Evolutionary conservation across 2,329 filamentous ascomycete genomes (phyloP).

Genomic region (Claviceps citrina): DNA sequence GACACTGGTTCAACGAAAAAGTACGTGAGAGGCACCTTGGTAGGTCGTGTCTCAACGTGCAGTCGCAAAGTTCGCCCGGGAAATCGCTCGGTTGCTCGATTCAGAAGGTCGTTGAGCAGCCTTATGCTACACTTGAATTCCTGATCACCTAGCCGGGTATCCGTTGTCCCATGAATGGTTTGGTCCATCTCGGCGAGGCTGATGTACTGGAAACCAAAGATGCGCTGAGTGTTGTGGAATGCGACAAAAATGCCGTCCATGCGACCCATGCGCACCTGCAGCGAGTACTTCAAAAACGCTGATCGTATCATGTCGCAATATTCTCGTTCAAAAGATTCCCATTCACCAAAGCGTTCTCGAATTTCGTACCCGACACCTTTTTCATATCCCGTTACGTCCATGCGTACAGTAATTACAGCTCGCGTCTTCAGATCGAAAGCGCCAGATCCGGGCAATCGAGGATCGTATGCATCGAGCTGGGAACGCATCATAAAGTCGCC

Average conservation of each 20-base stretch:
- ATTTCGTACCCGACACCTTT: conserved; percentile 80
- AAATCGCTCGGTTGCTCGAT: conserved; percentile 59
- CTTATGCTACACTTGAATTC: conserved; percentile 75
- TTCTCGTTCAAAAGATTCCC: conserved; percentile 86
- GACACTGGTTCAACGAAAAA: conserved; percentile 78
- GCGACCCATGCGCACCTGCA: conserved; percentile 89
- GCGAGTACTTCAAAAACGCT: conserved; percentile 88
- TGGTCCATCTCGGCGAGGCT: conserved; percentile 73
- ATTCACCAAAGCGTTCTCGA: conserved; percentile 56
- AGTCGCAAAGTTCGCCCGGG: conserved; percentile 64
- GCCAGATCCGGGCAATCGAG: conserved; percentile 71
- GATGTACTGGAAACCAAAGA: conserved; percentile 96
- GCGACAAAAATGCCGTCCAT: conserved; percentile 99
- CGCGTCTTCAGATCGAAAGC: conserved; percentile 96
- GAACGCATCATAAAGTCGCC: conserved; percentile 89
- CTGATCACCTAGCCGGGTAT: conserved; percentile 54
- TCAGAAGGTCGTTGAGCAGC: conserved; percentile 63
- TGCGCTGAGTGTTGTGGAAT: conserved; percentile 84
- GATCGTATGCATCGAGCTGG: conserved; percentile 81
- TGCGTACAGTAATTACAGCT: conserved; percentile 79
- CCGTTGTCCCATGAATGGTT: conserved; percentile 65
- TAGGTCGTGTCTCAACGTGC: conserved; percentile 61
- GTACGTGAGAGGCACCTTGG: conserved; percentile 55
- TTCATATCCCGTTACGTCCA: conserved; percentile 60
- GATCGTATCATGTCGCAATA: conserved; percentile 94